These are phyloP conservation scores for Pseudocercospora eumusae DNA, from an alignment of 2,329 filamentous ascomycete genomes.

Conservation along the genomic window DNA sequence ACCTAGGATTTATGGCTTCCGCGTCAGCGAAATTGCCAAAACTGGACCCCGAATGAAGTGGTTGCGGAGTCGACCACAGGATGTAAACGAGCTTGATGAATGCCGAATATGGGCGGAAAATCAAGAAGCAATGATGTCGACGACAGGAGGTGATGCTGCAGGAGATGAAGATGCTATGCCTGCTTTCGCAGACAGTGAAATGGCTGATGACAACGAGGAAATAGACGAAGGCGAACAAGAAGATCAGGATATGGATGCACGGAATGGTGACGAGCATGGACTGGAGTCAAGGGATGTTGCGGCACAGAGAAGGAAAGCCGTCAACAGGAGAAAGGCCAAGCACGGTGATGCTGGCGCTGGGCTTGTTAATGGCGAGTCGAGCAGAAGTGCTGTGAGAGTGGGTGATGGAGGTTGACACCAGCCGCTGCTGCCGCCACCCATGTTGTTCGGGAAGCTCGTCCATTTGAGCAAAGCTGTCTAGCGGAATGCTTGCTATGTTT, in stretches of 20 bases:
- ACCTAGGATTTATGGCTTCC: conserved; percentile 94
- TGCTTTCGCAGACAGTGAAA: conserved; percentile 35
- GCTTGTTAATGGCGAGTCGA: conserved; percentile 26
- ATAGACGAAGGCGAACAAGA: conserved; percentile 35
- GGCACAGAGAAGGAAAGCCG: conserved; percentile 25
- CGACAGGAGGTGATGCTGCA: conserved; percentile 10
- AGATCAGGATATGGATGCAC: conserved; percentile 37
- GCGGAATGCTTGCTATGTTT: background rate
- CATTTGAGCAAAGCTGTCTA: background rate
- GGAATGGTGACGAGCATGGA: conserved; percentile 16
- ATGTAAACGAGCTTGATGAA: conserved; percentile 84
- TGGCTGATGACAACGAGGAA: conserved; percentile 36
- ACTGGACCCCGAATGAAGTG: conserved; percentile 96
- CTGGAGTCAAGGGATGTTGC: conserved; percentile 19
- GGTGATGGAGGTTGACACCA: conserved; percentile 21
- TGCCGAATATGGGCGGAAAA: conserved; percentile 43
- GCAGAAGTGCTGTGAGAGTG: conserved; percentile 22
- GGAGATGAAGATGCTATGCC: conserved; percentile 17
- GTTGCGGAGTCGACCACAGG: conserved; percentile 79
- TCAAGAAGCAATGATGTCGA: conserved; percentile 26
- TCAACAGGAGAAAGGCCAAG: conserved; percentile 14
- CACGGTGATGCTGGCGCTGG: conserved; percentile 17
- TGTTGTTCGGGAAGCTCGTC: background rate
- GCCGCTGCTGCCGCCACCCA: background rate
- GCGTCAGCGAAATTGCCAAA: conserved; percentile 84